Percentiles rank a stretch among this genome's conserved stretches.
Conservation (phyloP, 2,329 filamentous ascomycete species). For the Truncatella angustata region DNA sequence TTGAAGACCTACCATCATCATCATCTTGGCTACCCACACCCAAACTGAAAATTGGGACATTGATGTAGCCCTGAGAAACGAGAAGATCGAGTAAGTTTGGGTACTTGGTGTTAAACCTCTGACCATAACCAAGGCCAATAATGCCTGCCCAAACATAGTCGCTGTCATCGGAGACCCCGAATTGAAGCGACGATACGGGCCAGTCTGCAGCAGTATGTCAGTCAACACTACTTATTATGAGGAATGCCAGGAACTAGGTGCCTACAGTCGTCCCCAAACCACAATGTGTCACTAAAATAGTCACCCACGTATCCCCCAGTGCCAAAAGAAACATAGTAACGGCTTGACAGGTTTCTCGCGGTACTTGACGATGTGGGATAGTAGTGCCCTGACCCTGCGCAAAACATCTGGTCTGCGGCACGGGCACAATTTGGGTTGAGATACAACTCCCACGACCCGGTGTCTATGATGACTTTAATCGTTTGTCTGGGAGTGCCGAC, state of each 20-base stretch:
- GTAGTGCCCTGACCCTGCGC: constrained; percentile 31
- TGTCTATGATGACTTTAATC: constrained; percentile 35
- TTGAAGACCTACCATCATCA: constrained; percentile 25
- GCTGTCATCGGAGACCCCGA: constrained; percentile 34
- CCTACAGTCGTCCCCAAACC: constrained; percentile 9
- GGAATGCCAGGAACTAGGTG: too few species aligned
- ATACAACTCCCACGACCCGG: constrained; percentile 36
- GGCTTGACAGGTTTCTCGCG: constrained; percentile 23
- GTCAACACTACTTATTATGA: not conserved
- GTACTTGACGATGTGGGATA: constrained; percentile 30
- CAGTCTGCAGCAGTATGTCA: constrained; percentile 20
- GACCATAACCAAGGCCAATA: constrained; percentile 34
- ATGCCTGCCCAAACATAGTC: constrained; percentile 35
- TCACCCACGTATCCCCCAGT: constrained; percentile 3
- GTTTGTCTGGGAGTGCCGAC: constrained; percentile 34
- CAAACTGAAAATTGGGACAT: constrained; percentile 35
- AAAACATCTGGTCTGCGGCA: constrained; percentile 28
- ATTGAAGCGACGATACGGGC: constrained; percentile 29
- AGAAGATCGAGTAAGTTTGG: constrained; percentile 33
- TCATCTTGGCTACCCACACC: constrained; percentile 31
- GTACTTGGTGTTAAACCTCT: constrained; percentile 32
- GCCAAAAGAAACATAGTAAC: constrained; percentile 10
- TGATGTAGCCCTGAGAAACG: constrained; percentile 29
- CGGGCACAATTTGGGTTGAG: constrained; percentile 33
- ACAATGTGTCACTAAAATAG: constrained; percentile 10